Conservation (phyloP, 2,329 filamentous ascomycete species). For the Cephalotrichum gorgonifer region DNA sequence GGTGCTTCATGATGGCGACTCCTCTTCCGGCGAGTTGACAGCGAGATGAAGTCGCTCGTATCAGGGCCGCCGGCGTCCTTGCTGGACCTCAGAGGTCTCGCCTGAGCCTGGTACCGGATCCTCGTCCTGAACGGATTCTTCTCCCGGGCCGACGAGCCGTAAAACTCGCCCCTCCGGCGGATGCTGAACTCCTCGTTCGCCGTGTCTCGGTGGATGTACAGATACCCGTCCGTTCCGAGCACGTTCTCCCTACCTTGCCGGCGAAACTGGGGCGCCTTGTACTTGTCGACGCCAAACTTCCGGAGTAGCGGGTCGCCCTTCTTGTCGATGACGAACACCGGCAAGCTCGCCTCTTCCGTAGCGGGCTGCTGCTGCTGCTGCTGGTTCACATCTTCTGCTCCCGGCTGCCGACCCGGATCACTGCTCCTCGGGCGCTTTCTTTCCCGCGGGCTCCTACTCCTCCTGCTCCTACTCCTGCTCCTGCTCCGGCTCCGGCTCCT, state of each 20-base stretch:
- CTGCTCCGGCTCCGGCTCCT: neutral
- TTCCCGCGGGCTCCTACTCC: neutral
- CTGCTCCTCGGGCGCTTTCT: neutral
- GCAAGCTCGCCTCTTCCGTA: neutral
- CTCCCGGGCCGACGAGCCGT: neutral
- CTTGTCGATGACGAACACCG: slow-evolving; percentile 52
- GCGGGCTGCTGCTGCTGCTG: neutral
- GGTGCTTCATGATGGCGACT: slow-evolving; percentile 20
- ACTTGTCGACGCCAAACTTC: slow-evolving; percentile 62
- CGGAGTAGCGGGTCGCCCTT: slow-evolving; percentile 69
- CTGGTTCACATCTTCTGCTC: neutral
- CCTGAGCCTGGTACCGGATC: slow-evolving; percentile 1
- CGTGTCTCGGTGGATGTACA: slow-evolving; percentile 58
- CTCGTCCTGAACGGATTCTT: slow-evolving; percentile 7
- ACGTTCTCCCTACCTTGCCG: slow-evolving; percentile 60
- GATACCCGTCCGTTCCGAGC: slow-evolving; percentile 50
- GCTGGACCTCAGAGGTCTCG: slow-evolving; percentile 1
- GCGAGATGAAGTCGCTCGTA: slow-evolving; percentile 29
- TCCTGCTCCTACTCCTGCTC: neutral
- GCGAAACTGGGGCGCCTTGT: slow-evolving; percentile 60
- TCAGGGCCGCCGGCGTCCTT: neutral
- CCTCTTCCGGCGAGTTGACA: slow-evolving; percentile 13
- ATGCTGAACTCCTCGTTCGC: slow-evolving; percentile 46
- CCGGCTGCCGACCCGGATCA: neutral
- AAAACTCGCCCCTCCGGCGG: slow-evolving; percentile 27